phyloP scores from a whole-genome alignment of 176 grass and related monocot genomes.

The Avena insularis region DNA sequence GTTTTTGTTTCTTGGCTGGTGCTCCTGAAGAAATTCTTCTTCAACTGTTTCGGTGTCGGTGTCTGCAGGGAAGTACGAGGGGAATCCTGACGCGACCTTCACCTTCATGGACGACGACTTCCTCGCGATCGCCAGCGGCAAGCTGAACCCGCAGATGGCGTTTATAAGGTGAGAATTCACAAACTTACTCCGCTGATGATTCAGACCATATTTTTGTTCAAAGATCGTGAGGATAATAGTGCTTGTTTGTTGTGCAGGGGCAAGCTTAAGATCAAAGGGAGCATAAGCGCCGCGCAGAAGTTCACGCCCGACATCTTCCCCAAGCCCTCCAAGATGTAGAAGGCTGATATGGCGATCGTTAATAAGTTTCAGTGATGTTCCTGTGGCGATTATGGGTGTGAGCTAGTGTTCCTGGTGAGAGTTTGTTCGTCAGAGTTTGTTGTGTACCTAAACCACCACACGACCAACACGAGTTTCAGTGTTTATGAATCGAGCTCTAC shows the following conservation, averaged over 20 bases:
- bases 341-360: not conserved
- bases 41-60: not conserved
- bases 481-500: not conserved
- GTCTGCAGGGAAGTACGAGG: conserved; percentile 63
- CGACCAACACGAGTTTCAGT: not conserved
- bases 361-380: not conserved
- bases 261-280: conserved; percentile 89
- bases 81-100: conserved; percentile 82
- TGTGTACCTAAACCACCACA: conserved; percentile 6
- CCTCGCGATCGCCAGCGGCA: conserved; percentile 68
- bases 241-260: not conserved
- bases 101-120: conserved; percentile 93
- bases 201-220: not conserved
- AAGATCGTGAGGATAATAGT: not conserved
- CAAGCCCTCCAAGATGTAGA: conserved; percentile 80
- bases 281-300: conserved; percentile 79
- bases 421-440: not conserved
- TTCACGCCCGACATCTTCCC: conserved; percentile 97
- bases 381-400: not conserved
- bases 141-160: conserved; percentile 87
- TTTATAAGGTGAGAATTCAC: conserved; percentile 55
- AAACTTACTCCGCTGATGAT: not conserved
- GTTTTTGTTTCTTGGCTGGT: not conserved
- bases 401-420: not conserved
- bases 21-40: not conserved